phyloP scores from a whole-genome alignment of 108 stramenopile genomes.

The Bacterosira constricta region DNA sequence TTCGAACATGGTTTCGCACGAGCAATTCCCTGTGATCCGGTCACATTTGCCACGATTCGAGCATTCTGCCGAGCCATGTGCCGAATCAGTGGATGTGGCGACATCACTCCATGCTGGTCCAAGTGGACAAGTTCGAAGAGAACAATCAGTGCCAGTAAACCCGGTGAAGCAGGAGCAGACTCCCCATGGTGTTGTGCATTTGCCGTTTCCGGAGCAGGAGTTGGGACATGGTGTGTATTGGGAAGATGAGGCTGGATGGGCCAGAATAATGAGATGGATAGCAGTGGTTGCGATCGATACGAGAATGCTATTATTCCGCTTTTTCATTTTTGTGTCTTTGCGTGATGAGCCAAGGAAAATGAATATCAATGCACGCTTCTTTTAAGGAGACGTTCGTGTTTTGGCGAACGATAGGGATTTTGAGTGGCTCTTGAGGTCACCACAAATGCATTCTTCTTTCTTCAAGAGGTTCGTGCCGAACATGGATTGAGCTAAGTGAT shows the following conservation, averaged over 20 bases:
- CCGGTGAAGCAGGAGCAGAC: slow-evolving; percentile 54
- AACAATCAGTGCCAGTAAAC: slow-evolving; percentile 55
- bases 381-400: no score
- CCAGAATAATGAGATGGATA: background rate
- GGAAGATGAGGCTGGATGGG: background rate
- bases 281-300: slow-evolving; percentile 4
- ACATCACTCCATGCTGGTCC: slow-evolving; percentile 51
- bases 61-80: slow-evolving; percentile 70
- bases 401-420: no score
- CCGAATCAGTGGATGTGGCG: slow-evolving; percentile 38
- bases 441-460: no score
- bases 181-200: slow-evolving; percentile 41
- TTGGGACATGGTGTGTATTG: slow-evolving; percentile 53
- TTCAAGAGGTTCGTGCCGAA: no score
- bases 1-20: slow-evolving; percentile 55
- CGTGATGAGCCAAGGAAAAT: no score
- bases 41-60: slow-evolving; percentile 66
- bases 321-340: no score
- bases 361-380: no score
- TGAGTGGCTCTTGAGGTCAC: no score
- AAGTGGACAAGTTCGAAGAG: slow-evolving; percentile 47
- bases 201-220: slow-evolving; percentile 47
- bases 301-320: background rate
- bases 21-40: slow-evolving; percentile 54
- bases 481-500: no score